Evolutionary conservation across 1,284 basidiomycete genomes (phyloP).

Genomic region (Ganoderma boninense): DNA sequence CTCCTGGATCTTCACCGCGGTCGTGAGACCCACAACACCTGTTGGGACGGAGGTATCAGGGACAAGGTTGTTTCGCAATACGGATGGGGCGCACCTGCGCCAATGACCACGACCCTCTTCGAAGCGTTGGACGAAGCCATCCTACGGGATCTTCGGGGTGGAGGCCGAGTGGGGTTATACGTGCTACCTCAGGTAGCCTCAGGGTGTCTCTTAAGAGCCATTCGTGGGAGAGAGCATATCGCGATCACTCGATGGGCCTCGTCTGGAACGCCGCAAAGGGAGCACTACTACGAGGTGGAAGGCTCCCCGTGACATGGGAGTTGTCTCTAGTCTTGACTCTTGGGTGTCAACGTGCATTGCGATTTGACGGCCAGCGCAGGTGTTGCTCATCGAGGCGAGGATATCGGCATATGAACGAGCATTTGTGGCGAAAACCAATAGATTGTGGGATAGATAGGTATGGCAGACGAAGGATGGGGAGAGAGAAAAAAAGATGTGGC

Average conservation of each 20-base stretch:
- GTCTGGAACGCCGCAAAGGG: slow-evolving; percentile 2
- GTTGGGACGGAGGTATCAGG: neutral
- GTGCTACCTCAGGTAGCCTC: neutral
- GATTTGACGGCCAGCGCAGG: neutral
- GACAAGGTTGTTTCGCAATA: neutral
- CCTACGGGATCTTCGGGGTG: neutral
- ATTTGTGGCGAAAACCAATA: neutral
- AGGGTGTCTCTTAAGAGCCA: neutral
- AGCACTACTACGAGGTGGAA: neutral
- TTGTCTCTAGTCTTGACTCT: neutral
- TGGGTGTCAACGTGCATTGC: neutral
- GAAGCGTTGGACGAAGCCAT: slow-evolving; percentile 14
- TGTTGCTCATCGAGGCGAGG: neutral
- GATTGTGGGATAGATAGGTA: slow-evolving; percentile 4
- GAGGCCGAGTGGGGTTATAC: neutral
- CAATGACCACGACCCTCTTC: slow-evolving; percentile 43
- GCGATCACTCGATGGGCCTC: slow-evolving; percentile 9
- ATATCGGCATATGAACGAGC: neutral
- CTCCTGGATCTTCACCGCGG: slow-evolving; percentile 72
- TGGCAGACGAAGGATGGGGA: neutral
- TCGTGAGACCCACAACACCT: slow-evolving; percentile 80
- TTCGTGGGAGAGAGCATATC: slow-evolving; percentile 7
- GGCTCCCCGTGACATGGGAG: neutral
- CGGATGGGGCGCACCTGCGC: slow-evolving; percentile 37
- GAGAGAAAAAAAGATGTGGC: slow-evolving; percentile 47